phyloP scores from a whole-genome alignment of 768 basidiomycete species.

The Phlebiopsis gigantea region DNA sequence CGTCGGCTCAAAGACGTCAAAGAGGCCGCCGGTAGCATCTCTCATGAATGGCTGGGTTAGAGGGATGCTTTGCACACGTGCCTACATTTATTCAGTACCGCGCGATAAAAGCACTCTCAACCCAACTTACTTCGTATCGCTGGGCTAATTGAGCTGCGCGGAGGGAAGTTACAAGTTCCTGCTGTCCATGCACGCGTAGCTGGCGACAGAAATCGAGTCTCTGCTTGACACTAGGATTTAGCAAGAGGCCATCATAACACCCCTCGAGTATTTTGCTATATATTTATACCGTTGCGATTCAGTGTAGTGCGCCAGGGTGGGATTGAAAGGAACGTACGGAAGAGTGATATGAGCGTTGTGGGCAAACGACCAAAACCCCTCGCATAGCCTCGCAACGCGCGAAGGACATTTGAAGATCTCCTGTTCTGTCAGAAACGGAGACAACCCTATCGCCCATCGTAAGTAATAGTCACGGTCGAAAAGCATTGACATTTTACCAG shows the following conservation, averaged over 20 bases:
- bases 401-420: constrained; percentile 5
- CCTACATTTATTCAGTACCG: no score
- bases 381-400: constrained; percentile 3
- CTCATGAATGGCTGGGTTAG: background rate
- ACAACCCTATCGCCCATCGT: background rate
- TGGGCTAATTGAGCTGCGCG: background rate
- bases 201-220: background rate
- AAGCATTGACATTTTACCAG: background rate
- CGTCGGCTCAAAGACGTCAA: constrained; percentile 13
- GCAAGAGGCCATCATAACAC: background rate
- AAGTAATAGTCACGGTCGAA: background rate
- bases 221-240: background rate
- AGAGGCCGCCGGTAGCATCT: background rate
- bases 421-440: background rate
- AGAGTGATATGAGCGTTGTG: background rate
- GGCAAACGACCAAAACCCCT: constrained; percentile 9
- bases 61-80: background rate
- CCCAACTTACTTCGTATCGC: background rate
- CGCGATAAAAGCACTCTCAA: no score
- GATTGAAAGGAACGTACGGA: background rate
- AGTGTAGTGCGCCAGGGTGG: background rate
- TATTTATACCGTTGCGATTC: background rate
- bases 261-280: background rate
- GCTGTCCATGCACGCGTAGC: background rate
- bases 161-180: background rate